These are phyloP conservation scores for Apiospora arundinis DNA, from an alignment of 2,329 filamentous ascomycete genomes.

Conservation along the genomic window DNA sequence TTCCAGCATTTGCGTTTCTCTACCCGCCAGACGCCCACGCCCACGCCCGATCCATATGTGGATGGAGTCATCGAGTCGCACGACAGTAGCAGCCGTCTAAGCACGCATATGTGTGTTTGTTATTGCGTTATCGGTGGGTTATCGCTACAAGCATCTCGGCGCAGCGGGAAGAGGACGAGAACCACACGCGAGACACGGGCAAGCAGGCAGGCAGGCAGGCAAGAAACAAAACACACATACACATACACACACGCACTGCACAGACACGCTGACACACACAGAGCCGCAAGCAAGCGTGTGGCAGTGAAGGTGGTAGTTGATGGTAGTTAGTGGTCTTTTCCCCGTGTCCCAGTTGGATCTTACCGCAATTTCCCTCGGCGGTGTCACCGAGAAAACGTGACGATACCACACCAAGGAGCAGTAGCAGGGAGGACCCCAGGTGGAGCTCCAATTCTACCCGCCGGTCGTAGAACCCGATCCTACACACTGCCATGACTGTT, in stretches of 20 bases:
- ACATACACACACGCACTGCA: background rate
- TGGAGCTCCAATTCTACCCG: background rate
- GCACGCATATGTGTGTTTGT: background rate
- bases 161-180: slow-evolving; percentile 1
- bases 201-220: background rate
- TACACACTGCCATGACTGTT: background rate
- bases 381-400: slow-evolving; percentile 18
- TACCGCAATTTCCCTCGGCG: slow-evolving; percentile 18
- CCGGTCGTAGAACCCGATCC: slow-evolving; percentile 14
- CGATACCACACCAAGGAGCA: slow-evolving; percentile 2
- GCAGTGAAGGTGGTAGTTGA: no score
- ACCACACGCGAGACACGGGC: background rate
- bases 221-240: background rate
- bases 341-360: slow-evolving; percentile 7
- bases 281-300: slow-evolving; percentile 8
- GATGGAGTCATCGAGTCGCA: slow-evolving; percentile 14
- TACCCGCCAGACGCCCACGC: background rate
- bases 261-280: no score
- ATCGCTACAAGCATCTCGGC: background rate
- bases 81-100: slow-evolving; percentile 14
- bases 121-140: background rate
- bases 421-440: slow-evolving; percentile 3
- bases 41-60: background rate
- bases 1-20: background rate
- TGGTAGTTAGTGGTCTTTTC: background rate